These are phyloP conservation scores for Leishmania mexicana DNA, from an alignment of 208 protist species.

Conservation along the genomic window DNA sequence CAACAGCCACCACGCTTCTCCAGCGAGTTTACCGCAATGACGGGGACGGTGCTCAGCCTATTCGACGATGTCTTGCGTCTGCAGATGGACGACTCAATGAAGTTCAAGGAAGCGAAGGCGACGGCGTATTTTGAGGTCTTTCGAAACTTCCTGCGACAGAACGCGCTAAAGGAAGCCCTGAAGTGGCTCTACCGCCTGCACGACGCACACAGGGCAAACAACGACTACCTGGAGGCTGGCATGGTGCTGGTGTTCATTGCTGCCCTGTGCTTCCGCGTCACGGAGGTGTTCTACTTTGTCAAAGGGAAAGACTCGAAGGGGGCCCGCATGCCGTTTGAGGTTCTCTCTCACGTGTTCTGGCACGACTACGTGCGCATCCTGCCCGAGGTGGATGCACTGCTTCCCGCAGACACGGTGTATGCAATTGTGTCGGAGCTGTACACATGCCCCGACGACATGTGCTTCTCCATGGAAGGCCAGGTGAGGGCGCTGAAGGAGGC, in stretches of 20 bases:
- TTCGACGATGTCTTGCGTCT: conserved; percentile 85
- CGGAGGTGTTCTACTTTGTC: conserved; percentile 84
- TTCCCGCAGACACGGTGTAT: conserved; percentile 74
- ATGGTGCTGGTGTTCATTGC: conserved; percentile 88
- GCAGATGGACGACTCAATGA: conserved; percentile 76
- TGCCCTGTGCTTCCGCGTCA: conserved; percentile 85
- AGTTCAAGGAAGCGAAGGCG: conserved; percentile 78
- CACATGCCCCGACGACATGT: conserved; percentile 76
- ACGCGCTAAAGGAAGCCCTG: conserved; percentile 75
- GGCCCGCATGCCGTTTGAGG: conserved; percentile 70
- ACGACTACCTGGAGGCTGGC: conserved; percentile 77
- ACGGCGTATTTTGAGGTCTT: conserved; percentile 86
- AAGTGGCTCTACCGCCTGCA: conserved; percentile 88
- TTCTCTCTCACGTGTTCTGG: conserved; percentile 86
- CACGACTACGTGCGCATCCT: conserved; percentile 92
- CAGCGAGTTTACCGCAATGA: conserved; percentile 75
- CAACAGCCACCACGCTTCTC: conserved; percentile 56
- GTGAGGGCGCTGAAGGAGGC: conserved; percentile 79
- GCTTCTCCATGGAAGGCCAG: conserved; percentile 87
- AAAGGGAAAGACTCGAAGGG: conserved; percentile 70
- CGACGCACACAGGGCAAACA: conserved; percentile 76
- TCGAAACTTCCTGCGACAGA: conserved; percentile 79
- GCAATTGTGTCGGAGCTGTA: conserved; percentile 78
- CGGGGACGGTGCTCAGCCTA: conserved; percentile 68
- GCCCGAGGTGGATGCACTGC: conserved; percentile 68